Percentiles rank a stretch among this genome's conserved stretches.
phyloP scores from a whole-genome alignment of 176 grass and related monocot genomes.

The Urochloa ruziziensis region DNA sequence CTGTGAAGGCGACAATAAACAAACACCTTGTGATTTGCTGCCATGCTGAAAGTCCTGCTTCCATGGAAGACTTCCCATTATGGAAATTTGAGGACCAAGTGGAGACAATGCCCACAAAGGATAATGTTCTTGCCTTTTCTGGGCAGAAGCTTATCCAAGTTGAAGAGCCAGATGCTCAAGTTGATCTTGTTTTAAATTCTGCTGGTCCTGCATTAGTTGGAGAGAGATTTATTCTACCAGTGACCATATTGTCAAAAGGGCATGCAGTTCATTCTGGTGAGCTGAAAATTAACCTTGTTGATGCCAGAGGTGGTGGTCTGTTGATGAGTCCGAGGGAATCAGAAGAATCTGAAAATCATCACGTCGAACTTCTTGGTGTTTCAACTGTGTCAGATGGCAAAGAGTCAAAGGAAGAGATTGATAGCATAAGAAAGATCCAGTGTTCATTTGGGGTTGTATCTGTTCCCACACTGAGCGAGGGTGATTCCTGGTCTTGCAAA shows the following conservation, averaged over 20 bases:
- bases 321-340: conserved; percentile 92
- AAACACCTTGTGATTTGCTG: conserved; percentile 74
- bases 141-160: conserved; percentile 87
- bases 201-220: conserved; percentile 82
- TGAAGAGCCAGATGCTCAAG: conserved; percentile 76
- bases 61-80: conserved; percentile 79
- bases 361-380: conserved; percentile 88
- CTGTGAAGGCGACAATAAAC: conserved; percentile 70
- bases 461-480: conserved; percentile 60
- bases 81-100: conserved; percentile 88
- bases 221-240: conserved; percentile 70
- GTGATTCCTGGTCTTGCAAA: conserved; percentile 85
- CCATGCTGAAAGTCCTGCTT: conserved; percentile 84
- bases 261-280: conserved; percentile 80
- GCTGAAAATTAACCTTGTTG: conserved; percentile 97
- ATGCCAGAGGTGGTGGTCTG: conserved; percentile 86
- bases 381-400: conserved; percentile 46
- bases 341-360: conserved; percentile 76
- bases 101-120: conserved; percentile 72
- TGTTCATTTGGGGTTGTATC: conserved; percentile 85
- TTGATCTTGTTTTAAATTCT: conserved; percentile 72
- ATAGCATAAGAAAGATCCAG: conserved; percentile 88
- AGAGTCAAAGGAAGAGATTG: conserved; percentile 49
- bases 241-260: conserved; percentile 69
- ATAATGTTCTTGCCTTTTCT: conserved; percentile 55